phyloP scores from a whole-genome alignment of 225 moss, liverwort and hornwort species.

The Pseudoscleropodium purum region DNA sequence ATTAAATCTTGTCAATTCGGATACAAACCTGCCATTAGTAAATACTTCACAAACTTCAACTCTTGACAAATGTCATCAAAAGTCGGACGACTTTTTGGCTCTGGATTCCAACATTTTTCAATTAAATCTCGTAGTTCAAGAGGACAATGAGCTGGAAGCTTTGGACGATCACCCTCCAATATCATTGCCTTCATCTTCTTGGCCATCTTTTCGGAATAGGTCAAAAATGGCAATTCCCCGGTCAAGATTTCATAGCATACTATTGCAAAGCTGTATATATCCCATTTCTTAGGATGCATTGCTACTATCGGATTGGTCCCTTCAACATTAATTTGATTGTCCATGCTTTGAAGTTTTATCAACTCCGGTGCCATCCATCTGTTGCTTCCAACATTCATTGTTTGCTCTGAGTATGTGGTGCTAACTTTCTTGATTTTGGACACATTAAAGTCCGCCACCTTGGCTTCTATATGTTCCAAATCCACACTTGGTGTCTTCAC shows the following conservation, averaged over 20 bases:
- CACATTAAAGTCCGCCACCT: not conserved
- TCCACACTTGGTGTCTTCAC: not conserved
- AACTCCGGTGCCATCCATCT: not conserved
- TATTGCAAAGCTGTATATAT: not conserved
- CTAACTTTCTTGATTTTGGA: not conserved
- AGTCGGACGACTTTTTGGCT: not conserved
- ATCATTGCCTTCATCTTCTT: not conserved
- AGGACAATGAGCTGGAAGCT: not conserved
- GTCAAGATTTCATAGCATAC: not conserved
- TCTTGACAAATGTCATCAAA: not conserved
- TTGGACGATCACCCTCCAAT: too few species aligned
- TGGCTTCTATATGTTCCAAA: not conserved
- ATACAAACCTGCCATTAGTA: too few species aligned
- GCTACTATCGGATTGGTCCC: not conserved
- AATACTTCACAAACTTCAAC: not conserved
- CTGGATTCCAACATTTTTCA: not conserved
- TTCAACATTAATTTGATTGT: not conserved
- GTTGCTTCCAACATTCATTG: not conserved
- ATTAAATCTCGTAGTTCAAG: not conserved
- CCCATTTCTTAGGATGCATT: not conserved
- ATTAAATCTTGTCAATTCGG: not conserved
- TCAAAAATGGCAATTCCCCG: not conserved
- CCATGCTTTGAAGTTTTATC: not conserved
- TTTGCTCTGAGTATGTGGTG: not conserved
- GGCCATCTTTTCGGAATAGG: rapidly evolving